Evolutionary conservation across 2,329 filamentous ascomycete genomes (phyloP).

Genomic region (Daldinia sp.): DNA sequence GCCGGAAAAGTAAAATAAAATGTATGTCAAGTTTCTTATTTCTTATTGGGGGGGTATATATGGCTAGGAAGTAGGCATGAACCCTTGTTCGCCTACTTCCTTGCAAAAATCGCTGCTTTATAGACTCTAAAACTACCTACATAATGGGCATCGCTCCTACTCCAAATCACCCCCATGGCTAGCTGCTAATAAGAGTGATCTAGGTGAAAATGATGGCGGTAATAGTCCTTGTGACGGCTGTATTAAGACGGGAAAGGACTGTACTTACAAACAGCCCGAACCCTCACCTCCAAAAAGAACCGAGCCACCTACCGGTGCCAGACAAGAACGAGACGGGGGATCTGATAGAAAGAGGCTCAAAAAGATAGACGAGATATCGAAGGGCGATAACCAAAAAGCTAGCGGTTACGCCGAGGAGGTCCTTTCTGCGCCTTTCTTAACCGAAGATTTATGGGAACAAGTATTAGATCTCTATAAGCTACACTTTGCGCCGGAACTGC

Average conservation of each 20-base stretch:
- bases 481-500: conserved; percentile 76
- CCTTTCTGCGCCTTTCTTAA: conserved; percentile 68
- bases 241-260: conserved; percentile 74
- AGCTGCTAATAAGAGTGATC: conserved; percentile 9
- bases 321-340: conserved; percentile 53
- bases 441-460: conserved; percentile 71
- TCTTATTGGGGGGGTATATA: background rate
- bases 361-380: conserved; percentile 54
- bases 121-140: background rate
- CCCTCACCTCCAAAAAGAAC: conserved; percentile 53
- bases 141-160: background rate
- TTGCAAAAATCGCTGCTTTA: background rate
- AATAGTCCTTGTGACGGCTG: conserved; percentile 78
- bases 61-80: background rate
- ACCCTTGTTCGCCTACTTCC: background rate
- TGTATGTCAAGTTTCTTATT: conserved; percentile 53
- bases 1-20: conserved; percentile 84
- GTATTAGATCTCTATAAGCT: conserved; percentile 74
- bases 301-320: conserved; percentile 49
- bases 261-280: conserved; percentile 69
- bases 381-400: conserved; percentile 50
- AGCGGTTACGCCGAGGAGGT: conserved; percentile 62
- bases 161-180: background rate
- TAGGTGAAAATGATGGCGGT: conserved; percentile 73
- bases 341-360: conserved; percentile 60